Conservation (phyloP, 2,329 filamentous ascomycete genomes). For the Pseudofabraea citricarpa region DNA sequence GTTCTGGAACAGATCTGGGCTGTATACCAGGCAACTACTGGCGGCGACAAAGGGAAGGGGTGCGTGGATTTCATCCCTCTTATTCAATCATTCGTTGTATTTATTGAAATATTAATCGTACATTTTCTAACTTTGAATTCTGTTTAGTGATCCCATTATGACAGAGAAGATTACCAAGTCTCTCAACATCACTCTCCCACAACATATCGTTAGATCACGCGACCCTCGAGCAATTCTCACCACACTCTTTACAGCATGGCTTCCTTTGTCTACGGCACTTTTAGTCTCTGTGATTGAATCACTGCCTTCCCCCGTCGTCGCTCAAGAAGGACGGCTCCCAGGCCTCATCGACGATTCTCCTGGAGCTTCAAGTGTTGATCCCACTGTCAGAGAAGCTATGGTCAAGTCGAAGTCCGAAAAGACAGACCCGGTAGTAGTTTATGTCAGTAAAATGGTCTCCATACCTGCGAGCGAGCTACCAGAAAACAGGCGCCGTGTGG, state of each 20-base stretch:
- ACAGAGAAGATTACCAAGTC: conserved; percentile 96
- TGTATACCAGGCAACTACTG: conserved; percentile 85
- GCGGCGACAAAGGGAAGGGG: conserved; percentile 77
- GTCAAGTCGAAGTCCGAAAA: conserved; percentile 66
- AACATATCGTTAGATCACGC: conserved; percentile 78
- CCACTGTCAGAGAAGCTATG: conserved; percentile 73
- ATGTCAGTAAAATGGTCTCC: conserved; percentile 98
- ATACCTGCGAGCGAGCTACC: conserved; percentile 89
- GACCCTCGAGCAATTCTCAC: conserved; percentile 82
- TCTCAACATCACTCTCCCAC: conserved; percentile 74
- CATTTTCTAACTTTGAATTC: conserved; percentile 26
- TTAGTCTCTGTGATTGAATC: conserved; percentile 93
- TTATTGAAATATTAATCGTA: conserved; percentile 11
- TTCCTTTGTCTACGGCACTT: conserved; percentile 87
- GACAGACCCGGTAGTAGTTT: conserved; percentile 79
- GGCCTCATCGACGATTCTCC: conserved; percentile 76
- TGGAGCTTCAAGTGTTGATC: conserved; percentile 65
- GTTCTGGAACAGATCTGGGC: conserved; percentile 96
- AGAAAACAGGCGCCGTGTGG: conserved; percentile 70
- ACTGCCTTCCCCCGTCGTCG: conserved; percentile 74
- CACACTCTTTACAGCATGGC: conserved; percentile 82
- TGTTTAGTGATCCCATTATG: conserved; percentile 63
- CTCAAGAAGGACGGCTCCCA: conserved; percentile 77
- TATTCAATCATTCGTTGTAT: conserved; percentile 16
- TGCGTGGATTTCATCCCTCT: conserved; percentile 42